Evolutionary conservation across 176 grass and related monocot species (phyloP).

Genomic region (Juncus inflexus): DNA sequence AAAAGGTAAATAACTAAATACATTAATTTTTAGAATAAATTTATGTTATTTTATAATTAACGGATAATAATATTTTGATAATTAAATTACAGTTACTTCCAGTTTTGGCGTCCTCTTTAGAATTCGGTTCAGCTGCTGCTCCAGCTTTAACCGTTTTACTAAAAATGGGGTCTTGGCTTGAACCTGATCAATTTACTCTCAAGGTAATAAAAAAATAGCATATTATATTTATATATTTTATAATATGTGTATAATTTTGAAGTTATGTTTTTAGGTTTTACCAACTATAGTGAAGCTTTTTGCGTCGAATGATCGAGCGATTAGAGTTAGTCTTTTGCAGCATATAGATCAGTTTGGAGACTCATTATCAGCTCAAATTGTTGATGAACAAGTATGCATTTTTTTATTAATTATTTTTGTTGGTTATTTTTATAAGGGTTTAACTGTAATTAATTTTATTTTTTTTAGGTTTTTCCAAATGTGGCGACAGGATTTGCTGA

Average conservation of each 20-base stretch:
- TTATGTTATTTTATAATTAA: constrained; percentile 19
- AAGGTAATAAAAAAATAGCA: constrained; percentile 45
- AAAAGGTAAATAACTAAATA: constrained; percentile 59
- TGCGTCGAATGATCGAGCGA: constrained; percentile 88
- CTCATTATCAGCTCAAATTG: constrained; percentile 78
- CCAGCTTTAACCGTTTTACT: constrained; percentile 90
- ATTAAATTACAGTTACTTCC: constrained; percentile 67
- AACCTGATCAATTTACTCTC: constrained; percentile 70
- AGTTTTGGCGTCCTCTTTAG: constrained; percentile 79
- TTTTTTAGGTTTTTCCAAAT: constrained; percentile 83
- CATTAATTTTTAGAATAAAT: constrained; percentile 1
- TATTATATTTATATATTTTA: constrained; percentile 13
- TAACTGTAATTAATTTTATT: constrained; percentile 33
- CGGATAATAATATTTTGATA: too few species aligned
- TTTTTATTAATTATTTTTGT: constrained; percentile 11
- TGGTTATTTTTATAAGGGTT: constrained; percentile 14
- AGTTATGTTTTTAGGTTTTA: constrained; percentile 53
- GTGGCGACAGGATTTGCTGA: constrained; percentile 98
- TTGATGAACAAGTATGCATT: constrained; percentile 89
- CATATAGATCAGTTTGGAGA: constrained; percentile 99
- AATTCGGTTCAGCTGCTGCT: constrained; percentile 97
- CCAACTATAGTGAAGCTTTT: constrained; percentile 98
- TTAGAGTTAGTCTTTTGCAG: constrained; percentile 94
- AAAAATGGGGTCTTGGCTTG: constrained; percentile 96
- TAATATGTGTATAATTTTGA: not conserved